Evolutionary conservation across 2,329 filamentous ascomycete species (phyloP).

Genomic region (Apiospora hydei): DNA sequence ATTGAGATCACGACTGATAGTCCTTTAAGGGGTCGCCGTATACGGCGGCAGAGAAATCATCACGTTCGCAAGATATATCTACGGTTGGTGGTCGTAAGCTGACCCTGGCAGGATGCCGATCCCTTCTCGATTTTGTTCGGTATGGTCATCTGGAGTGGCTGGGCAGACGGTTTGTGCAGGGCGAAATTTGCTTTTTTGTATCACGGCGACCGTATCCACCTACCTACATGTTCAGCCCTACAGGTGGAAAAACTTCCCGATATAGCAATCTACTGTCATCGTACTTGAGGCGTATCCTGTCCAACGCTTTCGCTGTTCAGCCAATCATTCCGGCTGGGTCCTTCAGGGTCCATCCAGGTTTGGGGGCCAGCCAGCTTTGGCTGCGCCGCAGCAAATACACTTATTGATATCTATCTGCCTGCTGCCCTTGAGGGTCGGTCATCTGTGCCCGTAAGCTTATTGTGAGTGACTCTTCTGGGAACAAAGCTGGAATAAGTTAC

Average conservation of each 20-base stretch:
- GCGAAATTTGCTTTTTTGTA: not conserved
- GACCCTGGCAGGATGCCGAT: not conserved
- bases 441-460: too few species aligned
- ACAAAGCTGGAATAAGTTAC: too few species aligned
- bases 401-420: too few species aligned
- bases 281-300: not conserved
- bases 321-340: too few species aligned
- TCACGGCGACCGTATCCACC: not conserved
- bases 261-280: not conserved
- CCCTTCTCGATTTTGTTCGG: not conserved
- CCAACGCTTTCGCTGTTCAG: too few species aligned
- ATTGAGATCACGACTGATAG: not conserved
- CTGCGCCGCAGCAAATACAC: too few species aligned
- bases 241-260: not conserved
- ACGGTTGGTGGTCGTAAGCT: not conserved
- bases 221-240: not conserved
- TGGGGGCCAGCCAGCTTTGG: too few species aligned
- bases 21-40: too few species aligned
- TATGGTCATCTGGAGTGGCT: not conserved
- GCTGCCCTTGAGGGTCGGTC: too few species aligned
- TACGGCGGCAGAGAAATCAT: not conserved
- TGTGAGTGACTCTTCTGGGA: too few species aligned
- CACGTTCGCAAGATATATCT: not conserved
- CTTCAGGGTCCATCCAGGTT: too few species aligned
- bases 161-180: not conserved